A percentile compares a stretch with the other conserved stretches of the same genome.
phyloP scores from a whole-genome alignment of 208 protist species.

The Trypanosoma mega region DNA sequence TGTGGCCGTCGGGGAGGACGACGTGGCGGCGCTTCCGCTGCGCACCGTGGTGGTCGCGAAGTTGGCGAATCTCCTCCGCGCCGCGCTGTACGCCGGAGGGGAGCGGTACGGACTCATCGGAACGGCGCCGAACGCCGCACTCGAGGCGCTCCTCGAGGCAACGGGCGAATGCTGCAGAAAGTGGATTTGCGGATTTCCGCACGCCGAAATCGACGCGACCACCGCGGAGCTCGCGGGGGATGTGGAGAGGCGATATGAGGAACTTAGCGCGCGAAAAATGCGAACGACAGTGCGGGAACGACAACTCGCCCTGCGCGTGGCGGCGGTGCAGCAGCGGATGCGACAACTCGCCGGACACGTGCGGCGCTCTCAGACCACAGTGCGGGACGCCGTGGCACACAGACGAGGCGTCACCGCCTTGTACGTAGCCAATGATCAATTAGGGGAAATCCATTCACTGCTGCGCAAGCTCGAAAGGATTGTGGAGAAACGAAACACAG shows the following conservation, averaged over 20 bases:
- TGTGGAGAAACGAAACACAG: constrained; percentile 12
- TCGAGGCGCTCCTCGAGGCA: constrained; percentile 28
- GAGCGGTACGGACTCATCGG: constrained; percentile 16
- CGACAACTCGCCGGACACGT: constrained; percentile 17
- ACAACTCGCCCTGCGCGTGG: constrained; percentile 29
- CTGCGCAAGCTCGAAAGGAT: constrained; percentile 45
- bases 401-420: constrained; percentile 47
- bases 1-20: constrained; percentile 49
- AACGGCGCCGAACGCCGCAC: neutral
- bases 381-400: constrained; percentile 73
- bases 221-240: constrained; percentile 14
- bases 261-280: constrained; percentile 22
- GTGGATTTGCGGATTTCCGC: constrained; percentile 29
- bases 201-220: constrained; percentile 19
- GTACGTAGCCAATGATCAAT: constrained; percentile 55
- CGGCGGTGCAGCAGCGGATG: constrained; percentile 22
- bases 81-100: constrained; percentile 18
- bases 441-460: constrained; percentile 59
- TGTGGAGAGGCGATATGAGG: constrained; percentile 13
- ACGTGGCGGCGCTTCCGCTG: constrained; percentile 62
- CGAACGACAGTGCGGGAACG: constrained; percentile 28
- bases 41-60: constrained; percentile 10
- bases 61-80: constrained; percentile 22
- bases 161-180: constrained; percentile 34
- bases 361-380: constrained; percentile 28